Conservation (phyloP, 768 basidiomycete species). For the Baorangia bicolor region DNA sequence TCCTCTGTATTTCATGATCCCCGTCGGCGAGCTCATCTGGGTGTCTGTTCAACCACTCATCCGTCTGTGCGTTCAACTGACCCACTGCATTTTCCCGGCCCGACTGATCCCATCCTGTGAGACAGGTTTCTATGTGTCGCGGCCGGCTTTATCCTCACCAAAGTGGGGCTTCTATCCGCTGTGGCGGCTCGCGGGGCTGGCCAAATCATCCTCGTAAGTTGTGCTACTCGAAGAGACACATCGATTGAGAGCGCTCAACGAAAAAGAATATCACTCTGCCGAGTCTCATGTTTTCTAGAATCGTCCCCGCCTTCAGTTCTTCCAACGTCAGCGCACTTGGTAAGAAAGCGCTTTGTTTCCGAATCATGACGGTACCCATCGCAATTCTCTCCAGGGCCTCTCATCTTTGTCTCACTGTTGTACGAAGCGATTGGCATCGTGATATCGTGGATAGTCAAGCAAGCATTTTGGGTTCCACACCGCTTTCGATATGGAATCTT, state of each 20-base stretch:
- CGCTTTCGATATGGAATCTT: conserved; percentile 71
- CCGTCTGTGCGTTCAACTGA: conserved; percentile 47
- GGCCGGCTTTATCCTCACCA: conserved; percentile 58
- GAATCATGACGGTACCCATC: neutral
- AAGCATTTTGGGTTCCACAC: conserved; percentile 76
- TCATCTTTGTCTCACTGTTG: conserved; percentile 57
- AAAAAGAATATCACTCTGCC: conserved; percentile 57
- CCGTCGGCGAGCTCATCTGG: conserved; percentile 56
- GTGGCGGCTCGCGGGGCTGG: conserved; percentile 59
- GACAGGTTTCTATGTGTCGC: conserved; percentile 53
- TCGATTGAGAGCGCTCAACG: neutral
- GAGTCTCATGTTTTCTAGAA: conserved; percentile 68
- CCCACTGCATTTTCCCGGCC: neutral
- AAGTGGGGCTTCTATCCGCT: conserved; percentile 57
- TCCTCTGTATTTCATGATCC: conserved; percentile 16
- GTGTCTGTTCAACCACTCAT: conserved; percentile 59
- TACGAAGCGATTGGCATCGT: conserved; percentile 57
- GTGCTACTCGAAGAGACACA: neutral
- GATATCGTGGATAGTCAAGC: conserved; percentile 54
- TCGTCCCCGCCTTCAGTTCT: conserved; percentile 61
- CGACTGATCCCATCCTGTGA: conserved; percentile 1
- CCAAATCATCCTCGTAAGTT: conserved; percentile 54
- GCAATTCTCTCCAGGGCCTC: conserved; percentile 46
- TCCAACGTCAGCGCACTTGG: conserved; percentile 58
- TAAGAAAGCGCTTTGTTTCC: conserved; percentile 23